Conservation (phyloP, 139 green algal genomes). For the Asterochloris erici region DNA sequence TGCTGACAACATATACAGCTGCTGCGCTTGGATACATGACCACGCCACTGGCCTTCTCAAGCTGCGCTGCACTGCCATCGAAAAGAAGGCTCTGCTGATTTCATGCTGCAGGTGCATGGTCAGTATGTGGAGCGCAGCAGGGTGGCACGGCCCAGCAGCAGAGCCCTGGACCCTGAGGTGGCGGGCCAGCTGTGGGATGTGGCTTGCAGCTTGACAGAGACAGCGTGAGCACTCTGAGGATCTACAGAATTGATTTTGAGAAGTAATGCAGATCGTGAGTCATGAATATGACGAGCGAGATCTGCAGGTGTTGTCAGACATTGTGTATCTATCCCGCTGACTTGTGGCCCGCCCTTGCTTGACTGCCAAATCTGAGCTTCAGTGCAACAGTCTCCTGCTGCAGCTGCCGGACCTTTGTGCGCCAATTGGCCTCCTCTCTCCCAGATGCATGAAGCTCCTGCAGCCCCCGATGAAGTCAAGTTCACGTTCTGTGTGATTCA, state of each 20-base stretch:
- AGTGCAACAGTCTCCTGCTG: background rate
- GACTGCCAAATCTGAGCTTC: background rate
- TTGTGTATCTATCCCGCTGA: background rate
- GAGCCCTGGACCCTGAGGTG: background rate
- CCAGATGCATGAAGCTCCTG: too few species aligned
- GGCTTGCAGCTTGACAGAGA: conserved; percentile 7
- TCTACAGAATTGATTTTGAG: too few species aligned
- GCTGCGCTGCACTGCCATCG: background rate
- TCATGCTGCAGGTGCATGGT: conserved; percentile 14
- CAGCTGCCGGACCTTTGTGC: too few species aligned
- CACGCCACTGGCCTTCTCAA: background rate
- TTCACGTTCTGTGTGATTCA: too few species aligned
- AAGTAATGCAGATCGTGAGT: background rate
- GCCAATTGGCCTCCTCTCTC: too few species aligned
- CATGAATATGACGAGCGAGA: background rate
- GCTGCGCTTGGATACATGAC: background rate
- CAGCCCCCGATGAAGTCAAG: too few species aligned
- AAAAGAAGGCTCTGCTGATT: background rate
- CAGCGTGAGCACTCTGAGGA: background rate
- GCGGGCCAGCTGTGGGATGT: conserved; percentile 14
- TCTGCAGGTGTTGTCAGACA: background rate
- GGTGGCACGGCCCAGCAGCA: background rate
- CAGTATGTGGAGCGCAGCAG: background rate
- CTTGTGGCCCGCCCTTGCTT: background rate
- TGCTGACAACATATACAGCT: background rate